These are phyloP conservation scores for Sanghuangporus baumii DNA, from an alignment of 1,284 basidiomycete species.

Conservation along the genomic window DNA sequence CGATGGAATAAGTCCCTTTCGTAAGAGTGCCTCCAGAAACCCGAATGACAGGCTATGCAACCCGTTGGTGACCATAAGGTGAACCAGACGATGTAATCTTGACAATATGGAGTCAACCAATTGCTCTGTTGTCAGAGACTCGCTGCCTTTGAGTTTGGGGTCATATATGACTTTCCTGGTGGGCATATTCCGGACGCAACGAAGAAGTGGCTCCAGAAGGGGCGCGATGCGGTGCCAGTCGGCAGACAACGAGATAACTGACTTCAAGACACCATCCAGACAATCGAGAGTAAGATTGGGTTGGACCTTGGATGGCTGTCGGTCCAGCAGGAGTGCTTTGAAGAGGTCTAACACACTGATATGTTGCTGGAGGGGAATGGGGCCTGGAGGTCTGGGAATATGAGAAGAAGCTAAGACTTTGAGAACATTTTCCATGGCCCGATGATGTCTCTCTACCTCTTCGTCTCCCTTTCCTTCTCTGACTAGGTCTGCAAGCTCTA, in stretches of 20 bases:
- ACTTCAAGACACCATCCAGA: constrained; percentile 1
- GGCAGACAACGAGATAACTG: constrained; percentile 2
- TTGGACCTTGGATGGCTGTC: neutral
- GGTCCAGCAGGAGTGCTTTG: neutral
- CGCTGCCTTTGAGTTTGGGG: neutral
- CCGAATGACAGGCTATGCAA: constrained; percentile 31
- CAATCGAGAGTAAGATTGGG: neutral
- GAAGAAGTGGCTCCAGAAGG: constrained; percentile 1
- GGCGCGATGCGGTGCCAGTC: neutral
- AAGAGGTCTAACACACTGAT: neutral
- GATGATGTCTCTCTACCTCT: neutral
- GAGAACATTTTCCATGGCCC: neutral
- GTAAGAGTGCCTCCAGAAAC: constrained; percentile 40
- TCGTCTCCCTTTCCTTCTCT: neutral
- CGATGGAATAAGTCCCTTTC: constrained; percentile 29
- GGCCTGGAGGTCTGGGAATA: neutral
- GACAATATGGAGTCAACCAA: neutral
- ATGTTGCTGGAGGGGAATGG: neutral
- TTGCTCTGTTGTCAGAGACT: neutral
- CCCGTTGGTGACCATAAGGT: constrained; percentile 13
- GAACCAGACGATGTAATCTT: neutral
- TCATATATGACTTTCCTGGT: neutral
- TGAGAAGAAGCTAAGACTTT: neutral
- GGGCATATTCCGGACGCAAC: neutral
- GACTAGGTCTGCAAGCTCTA: constrained; percentile 5